Evolutionary conservation across 768 basidiomycete species (phyloP).

Genomic region (Macrolepiota albuminosa): DNA sequence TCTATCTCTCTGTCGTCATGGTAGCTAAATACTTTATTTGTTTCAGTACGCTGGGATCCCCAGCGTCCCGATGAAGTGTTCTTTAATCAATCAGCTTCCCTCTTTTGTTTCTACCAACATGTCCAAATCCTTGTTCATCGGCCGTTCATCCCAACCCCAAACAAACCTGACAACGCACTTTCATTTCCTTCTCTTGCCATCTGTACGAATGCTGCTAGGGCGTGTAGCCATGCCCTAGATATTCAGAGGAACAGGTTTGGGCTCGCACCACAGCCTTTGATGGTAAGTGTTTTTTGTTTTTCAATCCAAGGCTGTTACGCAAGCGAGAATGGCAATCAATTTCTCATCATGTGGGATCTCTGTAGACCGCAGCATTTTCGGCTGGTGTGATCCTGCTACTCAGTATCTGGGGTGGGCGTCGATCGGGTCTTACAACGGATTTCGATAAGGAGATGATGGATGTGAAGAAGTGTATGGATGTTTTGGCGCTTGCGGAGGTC

Average conservation of each 20-base stretch:
- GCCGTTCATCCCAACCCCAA: slow-evolving; percentile 66
- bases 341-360: background rate
- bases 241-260: slow-evolving; percentile 36
- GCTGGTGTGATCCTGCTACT: slow-evolving; percentile 56
- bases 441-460: slow-evolving; percentile 53
- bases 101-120: slow-evolving; percentile 48
- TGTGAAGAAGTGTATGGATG: slow-evolving; percentile 58
- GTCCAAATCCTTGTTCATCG: slow-evolving; percentile 73
- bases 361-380: slow-evolving; percentile 37
- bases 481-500: slow-evolving; percentile 36
- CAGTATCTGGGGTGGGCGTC: slow-evolving; percentile 64
- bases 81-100: slow-evolving; percentile 58
- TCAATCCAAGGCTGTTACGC: background rate
- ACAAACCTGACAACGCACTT: slow-evolving; percentile 33
- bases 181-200: slow-evolving; percentile 68
- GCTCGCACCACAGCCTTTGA: slow-evolving; percentile 26
- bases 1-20: background rate
- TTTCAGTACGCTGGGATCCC: slow-evolving; percentile 48
- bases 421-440: slow-evolving; percentile 43
- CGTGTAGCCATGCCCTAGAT: slow-evolving; percentile 73
- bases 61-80: slow-evolving; percentile 34
- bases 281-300: slow-evolving; percentile 20
- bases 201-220: slow-evolving; percentile 76
- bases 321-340: background rate
- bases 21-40: too few species aligned